A percentile compares a stretch with the other conserved stretches of the same genome.
phyloP scores from a whole-genome alignment of 805 yeast species.

The Candida sakaeoensis region DNA sequence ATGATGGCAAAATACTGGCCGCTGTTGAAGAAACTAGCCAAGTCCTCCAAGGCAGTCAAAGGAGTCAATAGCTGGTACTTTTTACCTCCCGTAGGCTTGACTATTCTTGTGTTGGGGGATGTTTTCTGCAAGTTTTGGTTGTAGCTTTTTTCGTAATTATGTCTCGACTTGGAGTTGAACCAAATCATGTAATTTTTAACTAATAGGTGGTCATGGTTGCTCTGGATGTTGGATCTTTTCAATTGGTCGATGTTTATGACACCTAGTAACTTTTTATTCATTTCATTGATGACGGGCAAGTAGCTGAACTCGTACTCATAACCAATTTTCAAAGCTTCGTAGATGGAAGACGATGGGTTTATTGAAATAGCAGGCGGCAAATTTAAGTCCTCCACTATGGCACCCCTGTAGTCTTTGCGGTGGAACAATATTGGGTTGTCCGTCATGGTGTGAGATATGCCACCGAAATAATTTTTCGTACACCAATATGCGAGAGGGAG shows the following conservation, averaged over 20 bases:
- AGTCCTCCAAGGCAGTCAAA: slow-evolving; percentile 49
- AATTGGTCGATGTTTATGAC: slow-evolving; percentile 46
- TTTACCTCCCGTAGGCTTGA: slow-evolving; percentile 32
- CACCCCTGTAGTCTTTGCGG: slow-evolving; percentile 42
- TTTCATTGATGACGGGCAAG: slow-evolving; percentile 51
- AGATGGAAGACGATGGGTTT: slow-evolving; percentile 43
- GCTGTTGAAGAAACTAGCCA: slow-evolving; percentile 46
- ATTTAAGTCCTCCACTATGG: slow-evolving; percentile 58
- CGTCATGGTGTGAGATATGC: slow-evolving; percentile 3
- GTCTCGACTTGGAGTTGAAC: slow-evolving; percentile 37
- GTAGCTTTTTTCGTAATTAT: slow-evolving; percentile 25
- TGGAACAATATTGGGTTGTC: slow-evolving; percentile 21
- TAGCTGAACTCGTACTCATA: slow-evolving; percentile 52
- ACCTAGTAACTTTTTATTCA: slow-evolving; percentile 42
- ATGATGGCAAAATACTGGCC: slow-evolving; percentile 56
- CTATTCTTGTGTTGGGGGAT: slow-evolving; percentile 29
- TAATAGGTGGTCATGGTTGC: slow-evolving; percentile 22
- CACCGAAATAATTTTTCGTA: too few species aligned
- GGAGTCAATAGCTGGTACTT: slow-evolving; percentile 48
- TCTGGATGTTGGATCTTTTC: slow-evolving; percentile 24
- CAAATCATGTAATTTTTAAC: slow-evolving; percentile 39
- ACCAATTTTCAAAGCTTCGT: slow-evolving; percentile 52
- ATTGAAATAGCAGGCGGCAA: slow-evolving; percentile 55
- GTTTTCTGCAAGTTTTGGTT: slow-evolving; percentile 9
- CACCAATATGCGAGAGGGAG: too few species aligned